Evolutionary conservation across 352 stramenopile genomes (phyloP).

Genomic region (Pythium myriotylum): DNA sequence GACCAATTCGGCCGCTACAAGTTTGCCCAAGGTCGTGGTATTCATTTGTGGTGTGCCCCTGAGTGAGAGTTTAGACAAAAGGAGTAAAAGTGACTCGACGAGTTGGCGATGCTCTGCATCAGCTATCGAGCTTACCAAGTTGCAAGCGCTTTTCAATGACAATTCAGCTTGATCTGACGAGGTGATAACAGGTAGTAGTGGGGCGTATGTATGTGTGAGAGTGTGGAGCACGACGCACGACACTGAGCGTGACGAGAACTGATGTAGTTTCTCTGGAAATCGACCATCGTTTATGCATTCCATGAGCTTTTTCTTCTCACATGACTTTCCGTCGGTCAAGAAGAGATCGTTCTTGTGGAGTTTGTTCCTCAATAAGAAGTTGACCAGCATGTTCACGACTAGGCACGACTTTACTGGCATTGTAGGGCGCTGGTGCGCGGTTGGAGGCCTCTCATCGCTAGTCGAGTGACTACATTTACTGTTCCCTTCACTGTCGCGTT

Average conservation of each 20-base stretch:
- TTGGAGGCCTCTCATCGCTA: background rate
- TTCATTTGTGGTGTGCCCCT: slow-evolving; percentile 21
- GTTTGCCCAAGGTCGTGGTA: slow-evolving; percentile 10
- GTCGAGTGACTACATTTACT: no score
- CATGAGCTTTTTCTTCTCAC: slow-evolving; percentile 27
- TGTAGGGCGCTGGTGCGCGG: background rate
- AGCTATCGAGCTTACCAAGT: slow-evolving; percentile 10
- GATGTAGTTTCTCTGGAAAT: slow-evolving; percentile 25
- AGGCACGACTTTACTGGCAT: slow-evolving; percentile 32
- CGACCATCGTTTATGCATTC: slow-evolving; percentile 27
- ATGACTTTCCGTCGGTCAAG: slow-evolving; percentile 23
- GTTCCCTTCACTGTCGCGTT: no score
- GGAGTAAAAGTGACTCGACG: slow-evolving; percentile 33
- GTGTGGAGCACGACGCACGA: slow-evolving; percentile 28
- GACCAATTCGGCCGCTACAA: slow-evolving; percentile 22
- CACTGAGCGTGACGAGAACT: slow-evolving; percentile 37
- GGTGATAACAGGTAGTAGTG: slow-evolving; percentile 19
- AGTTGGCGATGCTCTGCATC: slow-evolving; percentile 10
- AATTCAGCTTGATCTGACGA: background rate
- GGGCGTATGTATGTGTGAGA: slow-evolving; percentile 24
- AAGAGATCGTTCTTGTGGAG: slow-evolving; percentile 46
- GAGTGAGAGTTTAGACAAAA: slow-evolving; percentile 36
- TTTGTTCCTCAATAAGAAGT: slow-evolving; percentile 39
- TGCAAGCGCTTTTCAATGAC: slow-evolving; percentile 2
- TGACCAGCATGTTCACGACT: slow-evolving; percentile 33